Percentiles rank a stretch among this genome's conserved stretches.
These are phyloP conservation scores for Starmera dryadoides DNA, from an alignment of 805 yeast species.

Conservation along the genomic window DNA sequence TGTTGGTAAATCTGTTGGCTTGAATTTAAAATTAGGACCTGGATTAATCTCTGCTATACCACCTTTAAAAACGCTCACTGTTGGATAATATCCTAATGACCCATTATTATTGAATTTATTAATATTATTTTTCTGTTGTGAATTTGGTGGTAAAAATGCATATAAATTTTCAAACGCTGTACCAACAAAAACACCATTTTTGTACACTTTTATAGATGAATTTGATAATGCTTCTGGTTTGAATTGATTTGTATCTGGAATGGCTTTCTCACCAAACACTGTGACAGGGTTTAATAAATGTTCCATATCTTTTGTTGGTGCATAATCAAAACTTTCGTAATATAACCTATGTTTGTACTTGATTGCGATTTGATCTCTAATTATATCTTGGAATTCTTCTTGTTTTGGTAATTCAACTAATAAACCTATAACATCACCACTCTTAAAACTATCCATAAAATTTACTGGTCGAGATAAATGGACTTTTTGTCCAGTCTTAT, in stretches of 20 bases:
- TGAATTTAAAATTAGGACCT: constrained; percentile 52
- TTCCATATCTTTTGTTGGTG: constrained; percentile 61
- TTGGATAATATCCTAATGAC: constrained; percentile 84
- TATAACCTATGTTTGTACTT: constrained; percentile 68
- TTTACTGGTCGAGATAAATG: constrained; percentile 65
- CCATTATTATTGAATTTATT: constrained; percentile 66
- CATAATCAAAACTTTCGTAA: constrained; percentile 82
- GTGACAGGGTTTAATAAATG: constrained; percentile 68
- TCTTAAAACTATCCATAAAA: constrained; percentile 50
- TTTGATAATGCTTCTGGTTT: constrained; percentile 41
- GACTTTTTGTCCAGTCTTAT: constrained; percentile 64
- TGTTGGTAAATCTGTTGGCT: constrained; percentile 28
- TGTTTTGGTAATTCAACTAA: constrained; percentile 60
- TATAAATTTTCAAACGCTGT: constrained; percentile 58
- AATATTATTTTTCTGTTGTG: constrained; percentile 40
- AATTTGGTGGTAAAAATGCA: constrained; percentile 75
- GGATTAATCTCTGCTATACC: constrained; percentile 70
- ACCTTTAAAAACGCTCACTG: constrained; percentile 71
- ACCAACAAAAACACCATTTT: constrained; percentile 70
- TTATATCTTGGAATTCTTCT: constrained; percentile 37
- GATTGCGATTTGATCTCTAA: constrained; percentile 84
- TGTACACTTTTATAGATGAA: constrained; percentile 62
- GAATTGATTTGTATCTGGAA: constrained; percentile 40
- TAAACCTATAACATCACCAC: constrained; percentile 83
- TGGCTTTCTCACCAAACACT: constrained; percentile 62